phyloP scores from a whole-genome alignment of 164 flowering plant genomes.

The Vitis amurensis region DNA sequence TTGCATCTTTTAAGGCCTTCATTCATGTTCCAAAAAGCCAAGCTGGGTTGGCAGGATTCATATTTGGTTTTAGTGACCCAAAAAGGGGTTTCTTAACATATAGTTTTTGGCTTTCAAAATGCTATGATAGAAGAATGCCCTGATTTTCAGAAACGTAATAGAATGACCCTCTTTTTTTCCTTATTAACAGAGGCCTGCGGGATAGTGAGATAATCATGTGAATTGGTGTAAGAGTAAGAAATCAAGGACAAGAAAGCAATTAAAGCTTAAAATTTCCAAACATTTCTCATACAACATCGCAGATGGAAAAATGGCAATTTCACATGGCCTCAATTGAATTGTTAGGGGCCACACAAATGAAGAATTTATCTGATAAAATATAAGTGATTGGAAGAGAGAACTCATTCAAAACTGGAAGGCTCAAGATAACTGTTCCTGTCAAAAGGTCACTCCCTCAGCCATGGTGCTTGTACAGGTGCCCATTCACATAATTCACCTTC shows the following conservation, averaged over 20 bases:
- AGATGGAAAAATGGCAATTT: not conserved
- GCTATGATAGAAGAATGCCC: too few relatives aligned
- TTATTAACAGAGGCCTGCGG: too few relatives aligned
- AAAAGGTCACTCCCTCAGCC: constrained; percentile 67
- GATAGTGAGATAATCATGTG: too few relatives aligned
- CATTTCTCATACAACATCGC: not conserved
- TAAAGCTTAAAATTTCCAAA: not conserved
- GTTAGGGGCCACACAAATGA: not conserved
- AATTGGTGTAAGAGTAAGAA: not conserved
- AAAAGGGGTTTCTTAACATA: too few relatives aligned
- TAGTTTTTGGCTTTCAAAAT: too few relatives aligned
- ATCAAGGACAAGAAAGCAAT: not conserved
- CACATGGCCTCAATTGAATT: not conserved
- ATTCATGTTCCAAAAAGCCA: too few relatives aligned
- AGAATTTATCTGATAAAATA: not conserved
- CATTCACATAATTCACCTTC: constrained; percentile 82
- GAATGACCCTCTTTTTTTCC: too few relatives aligned
- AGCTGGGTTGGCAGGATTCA: too few relatives aligned
- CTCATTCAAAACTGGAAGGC: constrained; percentile 5
- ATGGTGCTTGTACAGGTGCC: constrained; percentile 74
- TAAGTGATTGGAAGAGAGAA: not conserved
- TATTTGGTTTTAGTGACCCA: too few relatives aligned
- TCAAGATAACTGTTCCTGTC: not conserved
- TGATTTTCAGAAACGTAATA: too few relatives aligned
- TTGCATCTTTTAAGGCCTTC: too few relatives aligned